Evolutionary conservation across 495 filamentous ascomycete genomes (phyloP), one percentile per base, ranked within the genome.

Genomic region (Neurospora africana): DNA sequence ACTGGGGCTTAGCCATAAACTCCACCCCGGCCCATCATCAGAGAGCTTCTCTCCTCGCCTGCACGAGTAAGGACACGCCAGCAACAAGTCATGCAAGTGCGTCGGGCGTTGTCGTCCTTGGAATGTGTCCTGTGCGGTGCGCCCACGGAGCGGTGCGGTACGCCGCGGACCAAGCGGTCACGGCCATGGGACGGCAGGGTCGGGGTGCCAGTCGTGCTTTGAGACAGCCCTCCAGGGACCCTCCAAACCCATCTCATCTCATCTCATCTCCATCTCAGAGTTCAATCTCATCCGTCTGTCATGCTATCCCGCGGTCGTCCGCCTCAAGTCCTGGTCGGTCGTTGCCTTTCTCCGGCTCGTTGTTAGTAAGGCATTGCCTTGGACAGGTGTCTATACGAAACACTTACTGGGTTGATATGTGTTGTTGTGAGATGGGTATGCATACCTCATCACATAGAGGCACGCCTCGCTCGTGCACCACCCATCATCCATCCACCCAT

Each of bases 301-400:
- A 65, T 65, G 53, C 27, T 27, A 65, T 65, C 53, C 13, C 27
- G 53, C 27, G 21, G 47, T 58, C 11, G 47, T 58, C 47, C 47
- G 47, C 47, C 47, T 27, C 21, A 65, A 33, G 6, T 35, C 53
- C 53, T 65, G 47, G 47, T 19, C 53, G 27, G 23, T 35, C 53
- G 53, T 35, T 65, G 27, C 53, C 27, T 65, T 35, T 17, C 5
- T 65, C 53, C 27, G 7, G 53, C 53, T 30, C 53, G 23, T 35
- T 44, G 36, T 69, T 70, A 61, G 70, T 61, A 41, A 72, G 69
- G 41, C 47, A 73, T 76, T 75, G 71, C 69, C 75, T 39, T 78
- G 76, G 74, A 76, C 76, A 73, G 36, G 53, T 41, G 61, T 47
- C 68, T 74, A 72, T 69, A 72, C 74, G 70, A 73, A 70, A 61